phyloP scores from a whole-genome alignment of 179 eudicot genomes.

The Spinacia oleracea region DNA sequence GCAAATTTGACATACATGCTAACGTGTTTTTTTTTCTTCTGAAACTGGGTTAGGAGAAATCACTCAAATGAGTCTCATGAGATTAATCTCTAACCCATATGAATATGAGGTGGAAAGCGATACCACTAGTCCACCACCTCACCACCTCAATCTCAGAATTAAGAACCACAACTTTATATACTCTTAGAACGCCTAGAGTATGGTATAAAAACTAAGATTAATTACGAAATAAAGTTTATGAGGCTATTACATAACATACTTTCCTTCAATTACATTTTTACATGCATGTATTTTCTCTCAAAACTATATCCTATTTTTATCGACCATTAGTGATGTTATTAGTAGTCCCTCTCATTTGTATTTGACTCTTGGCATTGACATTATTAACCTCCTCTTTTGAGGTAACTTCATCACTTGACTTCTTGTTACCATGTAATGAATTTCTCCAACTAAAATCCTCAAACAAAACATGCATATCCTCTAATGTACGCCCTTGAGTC shows the following conservation, averaged over 20 bases:
- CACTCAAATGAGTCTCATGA: no score
- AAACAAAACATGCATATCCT: conserved; percentile 63
- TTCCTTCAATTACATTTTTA: background rate
- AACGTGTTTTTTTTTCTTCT: no score
- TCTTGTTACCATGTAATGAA: conserved; percentile 29
- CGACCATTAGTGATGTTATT: background rate
- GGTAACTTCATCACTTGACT: background rate
- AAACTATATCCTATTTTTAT: conserved; percentile 6
- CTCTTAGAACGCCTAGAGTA: no score
- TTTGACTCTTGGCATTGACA: conserved; percentile 15
- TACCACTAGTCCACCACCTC: no score
- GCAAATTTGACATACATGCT: no score
- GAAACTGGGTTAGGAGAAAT: no score
- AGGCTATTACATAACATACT: background rate
- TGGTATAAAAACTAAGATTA: background rate
- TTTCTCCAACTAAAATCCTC: conserved; percentile 54
- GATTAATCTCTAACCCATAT: no score
- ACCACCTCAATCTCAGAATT: no score
- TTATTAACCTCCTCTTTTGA: background rate
- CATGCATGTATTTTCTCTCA: background rate
- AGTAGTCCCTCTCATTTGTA: conserved; percentile 22
- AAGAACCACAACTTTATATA: no score
- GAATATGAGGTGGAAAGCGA: no score
- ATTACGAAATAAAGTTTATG: background rate
- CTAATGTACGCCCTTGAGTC: conserved; percentile 63